These are phyloP conservation scores for Fusarium duplospermum DNA, from an alignment of 2,329 filamentous ascomycete genomes.

Conservation along the genomic window DNA sequence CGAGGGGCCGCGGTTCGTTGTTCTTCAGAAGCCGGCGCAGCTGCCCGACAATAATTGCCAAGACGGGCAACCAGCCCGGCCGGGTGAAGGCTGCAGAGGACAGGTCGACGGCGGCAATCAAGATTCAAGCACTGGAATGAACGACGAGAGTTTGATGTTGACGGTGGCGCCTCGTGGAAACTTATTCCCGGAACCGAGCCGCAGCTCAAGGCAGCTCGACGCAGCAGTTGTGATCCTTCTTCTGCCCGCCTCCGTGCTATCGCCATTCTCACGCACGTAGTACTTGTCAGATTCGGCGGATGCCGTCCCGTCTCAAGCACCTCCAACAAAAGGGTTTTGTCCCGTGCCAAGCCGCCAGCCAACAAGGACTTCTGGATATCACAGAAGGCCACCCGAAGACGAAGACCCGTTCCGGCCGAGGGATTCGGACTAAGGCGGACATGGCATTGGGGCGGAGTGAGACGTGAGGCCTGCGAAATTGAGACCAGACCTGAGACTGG, in stretches of 20 bases:
- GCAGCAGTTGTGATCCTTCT: not conserved
- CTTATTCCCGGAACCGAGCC: constrained; percentile 1
- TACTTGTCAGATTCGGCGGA: not conserved
- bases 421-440: constrained; percentile 12
- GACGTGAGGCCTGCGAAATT: constrained; percentile 17
- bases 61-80: constrained; percentile 2
- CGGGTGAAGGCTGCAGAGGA: not conserved
- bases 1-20: constrained; percentile 18
- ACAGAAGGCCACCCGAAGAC: constrained; percentile 6
- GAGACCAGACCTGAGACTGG: constrained; percentile 15
- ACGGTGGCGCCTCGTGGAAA: not conserved
- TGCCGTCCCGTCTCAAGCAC: not conserved
- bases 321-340: not conserved
- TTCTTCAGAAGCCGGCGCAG: not conserved
- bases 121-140: constrained; percentile 2
- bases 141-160: constrained; percentile 1
- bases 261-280: not conserved
- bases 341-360: constrained; percentile 4
- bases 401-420: constrained; percentile 22
- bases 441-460: constrained; percentile 10
- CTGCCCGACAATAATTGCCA: constrained; percentile 10
- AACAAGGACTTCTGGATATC: constrained; percentile 7
- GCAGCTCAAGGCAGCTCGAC: not conserved
- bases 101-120: not conserved
- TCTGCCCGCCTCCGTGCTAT: not conserved